Percentiles rank a stretch among this genome's conserved stretches.
phyloP scores from a whole-genome alignment of 2,329 filamentous ascomycete genomes.

The Geoglossum cookeanum region DNA sequence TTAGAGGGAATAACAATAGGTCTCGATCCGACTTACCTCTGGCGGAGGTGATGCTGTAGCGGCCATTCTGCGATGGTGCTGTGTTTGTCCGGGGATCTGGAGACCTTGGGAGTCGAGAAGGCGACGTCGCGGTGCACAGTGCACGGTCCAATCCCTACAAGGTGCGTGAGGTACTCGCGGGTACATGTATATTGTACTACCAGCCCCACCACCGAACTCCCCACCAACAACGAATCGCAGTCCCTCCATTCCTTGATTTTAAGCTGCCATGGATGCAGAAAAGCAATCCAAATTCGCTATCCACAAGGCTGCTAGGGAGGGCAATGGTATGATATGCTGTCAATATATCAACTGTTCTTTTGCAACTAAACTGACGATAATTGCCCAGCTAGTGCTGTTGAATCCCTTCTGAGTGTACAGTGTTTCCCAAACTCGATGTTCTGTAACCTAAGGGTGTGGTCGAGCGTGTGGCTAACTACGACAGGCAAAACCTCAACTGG shows the following conservation, averaged over 20 bases:
- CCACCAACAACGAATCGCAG: neutral
- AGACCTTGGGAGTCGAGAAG: no score
- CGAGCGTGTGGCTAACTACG: neutral
- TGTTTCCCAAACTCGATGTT: slow-evolving; percentile 12
- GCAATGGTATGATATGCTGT: slow-evolving; percentile 41
- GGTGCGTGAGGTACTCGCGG: no score
- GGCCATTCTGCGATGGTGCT: neutral
- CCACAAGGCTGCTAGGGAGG: slow-evolving; percentile 72
- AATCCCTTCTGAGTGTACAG: slow-evolving; percentile 50
- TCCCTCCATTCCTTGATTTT: neutral
- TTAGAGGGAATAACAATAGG: no score
- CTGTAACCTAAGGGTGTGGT: neutral
- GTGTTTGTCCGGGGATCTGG: no score
- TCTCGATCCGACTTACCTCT: neutral
- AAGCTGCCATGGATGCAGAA: slow-evolving; percentile 4
- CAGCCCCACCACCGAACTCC: neutral
- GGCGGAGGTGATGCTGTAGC: neutral
- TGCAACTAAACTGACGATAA: slow-evolving; percentile 9
- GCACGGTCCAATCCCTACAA: no score
- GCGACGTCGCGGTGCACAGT: no score
- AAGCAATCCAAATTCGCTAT: slow-evolving; percentile 51
- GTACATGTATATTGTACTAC: no score
- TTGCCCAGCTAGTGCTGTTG: slow-evolving; percentile 42
- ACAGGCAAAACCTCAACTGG: slow-evolving; percentile 62
- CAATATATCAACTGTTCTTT: neutral